These are phyloP conservation scores for Scytalidium sp. DNA, from an alignment of 2,329 filamentous ascomycete species.

Conservation along the genomic window DNA sequence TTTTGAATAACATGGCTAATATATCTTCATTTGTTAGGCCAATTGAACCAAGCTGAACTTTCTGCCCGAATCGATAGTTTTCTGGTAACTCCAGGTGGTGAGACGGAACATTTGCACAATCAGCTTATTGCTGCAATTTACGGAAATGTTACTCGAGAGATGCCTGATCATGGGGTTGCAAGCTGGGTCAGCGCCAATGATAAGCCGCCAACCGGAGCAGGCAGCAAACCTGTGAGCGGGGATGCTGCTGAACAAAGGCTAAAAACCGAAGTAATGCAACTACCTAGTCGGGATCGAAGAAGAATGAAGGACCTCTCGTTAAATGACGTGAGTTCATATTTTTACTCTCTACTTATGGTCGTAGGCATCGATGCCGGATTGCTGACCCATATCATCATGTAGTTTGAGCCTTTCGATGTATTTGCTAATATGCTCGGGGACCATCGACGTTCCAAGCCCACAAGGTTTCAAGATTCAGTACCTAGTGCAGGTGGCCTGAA, in stretches of 20 bases:
- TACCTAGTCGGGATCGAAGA: slow-evolving; percentile 63
- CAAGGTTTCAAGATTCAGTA: slow-evolving; percentile 55
- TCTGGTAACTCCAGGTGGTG: slow-evolving; percentile 47
- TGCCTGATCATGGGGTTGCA: slow-evolving; percentile 65
- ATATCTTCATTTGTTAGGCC: slow-evolving; percentile 40
- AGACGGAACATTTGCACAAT: slow-evolving; percentile 64
- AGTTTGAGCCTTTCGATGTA: slow-evolving; percentile 28
- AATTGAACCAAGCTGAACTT: slow-evolving; percentile 61
- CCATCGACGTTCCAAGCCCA: slow-evolving; percentile 29
- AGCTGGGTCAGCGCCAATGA: slow-evolving; percentile 72
- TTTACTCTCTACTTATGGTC: slow-evolving; percentile 4
- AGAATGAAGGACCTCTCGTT: slow-evolving; percentile 62
- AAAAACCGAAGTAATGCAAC: slow-evolving; percentile 69
- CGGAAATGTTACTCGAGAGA: slow-evolving; percentile 66
- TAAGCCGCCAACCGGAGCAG: slow-evolving; percentile 55
- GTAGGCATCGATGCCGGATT: too few relatives aligned
- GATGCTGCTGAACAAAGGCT: slow-evolving; percentile 64
- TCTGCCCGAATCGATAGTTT: slow-evolving; percentile 58
- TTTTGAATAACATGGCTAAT: slow-evolving; percentile 25
- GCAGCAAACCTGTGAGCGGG: slow-evolving; percentile 60
- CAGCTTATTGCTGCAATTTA: slow-evolving; percentile 65
- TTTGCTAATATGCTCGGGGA: slow-evolving; percentile 29
- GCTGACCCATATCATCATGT: neutral
- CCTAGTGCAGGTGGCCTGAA: slow-evolving; percentile 72
- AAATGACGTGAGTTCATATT: slow-evolving; percentile 51